These are phyloP conservation scores for Ogataea nitratoaversa DNA, from an alignment of 805 yeast species.

Conservation along the genomic window DNA sequence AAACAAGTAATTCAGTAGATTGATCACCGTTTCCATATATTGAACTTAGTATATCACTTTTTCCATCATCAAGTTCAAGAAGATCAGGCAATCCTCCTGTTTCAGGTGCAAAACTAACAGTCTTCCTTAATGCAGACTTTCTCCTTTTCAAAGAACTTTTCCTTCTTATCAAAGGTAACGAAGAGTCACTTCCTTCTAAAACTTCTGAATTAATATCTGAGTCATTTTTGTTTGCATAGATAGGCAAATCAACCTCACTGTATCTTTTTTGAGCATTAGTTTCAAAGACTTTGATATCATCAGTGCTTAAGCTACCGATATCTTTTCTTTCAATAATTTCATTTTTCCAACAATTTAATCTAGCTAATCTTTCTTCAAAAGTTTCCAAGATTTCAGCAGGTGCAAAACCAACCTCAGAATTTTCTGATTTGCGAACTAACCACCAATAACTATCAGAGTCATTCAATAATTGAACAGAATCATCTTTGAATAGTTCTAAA, in stretches of 20 bases:
- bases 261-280: conserved; percentile 17
- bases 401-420: conserved; percentile 71
- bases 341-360: conserved; percentile 88
- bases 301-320: conserved; percentile 17
- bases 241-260: conserved; percentile 11
- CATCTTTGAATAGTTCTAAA: conserved; percentile 73
- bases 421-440: conserved; percentile 57
- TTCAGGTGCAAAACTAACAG: conserved; percentile 29
- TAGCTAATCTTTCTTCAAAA: conserved; percentile 83
- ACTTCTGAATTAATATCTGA: background rate
- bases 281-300: conserved; percentile 25
- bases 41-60: conserved; percentile 41
- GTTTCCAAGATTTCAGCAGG: conserved; percentile 96
- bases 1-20: conserved; percentile 15
- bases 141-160: conserved; percentile 24
- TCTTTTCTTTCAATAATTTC: conserved; percentile 55
- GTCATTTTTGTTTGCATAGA: conserved; percentile 2
- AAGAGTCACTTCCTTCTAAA: conserved; percentile 11
- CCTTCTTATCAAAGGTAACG: conserved; percentile 18
- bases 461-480: conserved; percentile 74
- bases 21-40: conserved; percentile 28
- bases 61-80: conserved; percentile 31
- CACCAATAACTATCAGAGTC: conserved; percentile 97
- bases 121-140: conserved; percentile 22
- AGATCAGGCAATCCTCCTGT: conserved; percentile 9